Evolutionary conservation across 345 rosid species (phyloP).

Genomic region (Boechera stricta): DNA sequence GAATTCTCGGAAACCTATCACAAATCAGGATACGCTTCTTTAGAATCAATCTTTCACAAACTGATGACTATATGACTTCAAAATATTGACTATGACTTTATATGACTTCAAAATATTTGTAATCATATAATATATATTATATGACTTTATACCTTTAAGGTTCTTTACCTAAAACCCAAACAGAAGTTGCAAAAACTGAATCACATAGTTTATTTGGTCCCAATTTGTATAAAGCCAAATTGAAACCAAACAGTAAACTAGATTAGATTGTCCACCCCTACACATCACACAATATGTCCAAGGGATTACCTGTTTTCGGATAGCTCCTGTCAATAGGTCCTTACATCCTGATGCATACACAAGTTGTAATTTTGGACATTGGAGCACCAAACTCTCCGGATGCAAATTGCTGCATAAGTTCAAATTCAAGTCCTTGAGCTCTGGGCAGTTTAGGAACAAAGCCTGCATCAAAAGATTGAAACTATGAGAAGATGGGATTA

Average conservation of each 20-base stretch:
- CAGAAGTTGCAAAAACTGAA: not conserved
- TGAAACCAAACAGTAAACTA: not conserved
- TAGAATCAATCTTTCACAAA: not conserved
- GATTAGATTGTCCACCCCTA: not conserved
- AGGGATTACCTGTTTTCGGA: conserved; percentile 73
- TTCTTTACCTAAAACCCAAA: not conserved
- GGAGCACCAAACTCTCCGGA: conserved; percentile 78
- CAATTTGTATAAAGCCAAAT: not conserved
- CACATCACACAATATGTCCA: not conserved
- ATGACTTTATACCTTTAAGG: not conserved
- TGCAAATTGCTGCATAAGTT: conserved; percentile 79
- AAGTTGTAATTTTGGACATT: conserved; percentile 77
- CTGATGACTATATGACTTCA: no score
- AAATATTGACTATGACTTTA: no score
- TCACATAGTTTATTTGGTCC: not conserved
- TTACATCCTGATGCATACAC: conserved; percentile 89
- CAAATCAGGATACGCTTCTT: not conserved
- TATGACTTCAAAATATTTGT: no score
- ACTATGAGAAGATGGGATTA: conserved; percentile 39
- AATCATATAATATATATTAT: not conserved
- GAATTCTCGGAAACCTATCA: conserved; percentile 59
- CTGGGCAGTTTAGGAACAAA: conserved; percentile 82
- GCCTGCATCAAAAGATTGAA: conserved; percentile 66
- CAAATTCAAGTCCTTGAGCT: conserved; percentile 84
- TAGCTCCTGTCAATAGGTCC: conserved; percentile 61